Evolutionary conservation across 305 asterid species (phyloP), one percentile per base, ranked within the genome.

Genomic region (Coffea humblotiana): DNA sequence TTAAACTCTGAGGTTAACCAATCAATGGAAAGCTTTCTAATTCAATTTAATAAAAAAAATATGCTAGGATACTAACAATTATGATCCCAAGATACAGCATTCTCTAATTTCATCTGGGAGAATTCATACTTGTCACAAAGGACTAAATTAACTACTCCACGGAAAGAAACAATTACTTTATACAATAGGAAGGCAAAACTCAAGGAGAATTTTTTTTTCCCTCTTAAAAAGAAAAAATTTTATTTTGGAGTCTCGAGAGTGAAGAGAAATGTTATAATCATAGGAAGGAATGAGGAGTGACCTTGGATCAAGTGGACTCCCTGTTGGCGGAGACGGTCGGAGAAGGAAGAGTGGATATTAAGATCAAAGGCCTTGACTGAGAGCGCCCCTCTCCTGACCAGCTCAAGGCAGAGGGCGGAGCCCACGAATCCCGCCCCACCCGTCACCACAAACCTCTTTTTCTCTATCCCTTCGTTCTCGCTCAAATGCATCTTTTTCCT

Each of bases 341-440:
- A 92, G 93, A 93, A 94, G 35, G 98, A 93, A 27, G 98, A 94
- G 23, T 87, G 88, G 83, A 90, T 56, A 2, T 95, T 94, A 72
- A 90, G 79, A 83, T 96, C 99, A 76, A 94, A 91, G 79, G 97
- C 97, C 84, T 88, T 90, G 77, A 96, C 97, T 32, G 71, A 80
- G 87, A 56, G 98, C 97, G 9, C 99, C 98, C 74, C 43, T 37
- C 99, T 85, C 81, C 98, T 87, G 75, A 88, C 79, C 0, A 96
- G 91, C 88, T 96, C 98, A 71, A 89, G 82, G 88, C 99, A 92
- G 84, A 96, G 97, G 67, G 97, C 90, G 25, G 99, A 84, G 40
- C 99, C 99, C 16, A 96, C 91, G 75, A 90, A 92, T 64, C 99
- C 98, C 81, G 92, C 86, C 65, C 98, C 99, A 72, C 98, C 99